These are phyloP conservation scores for Trichophaea hybrida DNA, from an alignment of 2,329 filamentous ascomycete species.

Conservation along the genomic window DNA sequence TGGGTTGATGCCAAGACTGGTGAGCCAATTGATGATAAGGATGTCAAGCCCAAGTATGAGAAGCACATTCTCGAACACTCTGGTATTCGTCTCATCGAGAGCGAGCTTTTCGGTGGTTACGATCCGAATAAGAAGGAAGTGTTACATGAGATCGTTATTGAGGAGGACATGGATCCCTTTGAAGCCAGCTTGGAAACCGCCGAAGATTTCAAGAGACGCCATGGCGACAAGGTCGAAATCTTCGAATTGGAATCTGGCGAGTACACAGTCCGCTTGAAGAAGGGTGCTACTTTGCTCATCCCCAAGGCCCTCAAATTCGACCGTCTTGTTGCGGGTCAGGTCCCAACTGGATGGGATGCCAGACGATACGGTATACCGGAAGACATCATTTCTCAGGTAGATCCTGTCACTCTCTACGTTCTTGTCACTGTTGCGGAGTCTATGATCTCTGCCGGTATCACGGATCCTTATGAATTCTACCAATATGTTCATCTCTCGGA, in stretches of 20 bases:
- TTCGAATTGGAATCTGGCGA: constrained; percentile 94
- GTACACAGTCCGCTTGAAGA: constrained; percentile 86
- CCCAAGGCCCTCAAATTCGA: constrained; percentile 96
- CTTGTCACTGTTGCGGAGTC: constrained; percentile 88
- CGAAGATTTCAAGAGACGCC: constrained; percentile 91
- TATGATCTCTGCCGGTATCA: constrained; percentile 83
- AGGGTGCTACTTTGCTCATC: constrained; percentile 86
- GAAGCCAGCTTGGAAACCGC: constrained; percentile 95
- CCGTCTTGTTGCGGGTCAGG: constrained; percentile 89
- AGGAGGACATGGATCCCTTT: constrained; percentile 93
- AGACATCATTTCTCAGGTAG: constrained; percentile 94
- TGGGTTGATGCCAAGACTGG: constrained; percentile 93
- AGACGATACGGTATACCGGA: constrained; percentile 93
- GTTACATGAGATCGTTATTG: constrained; percentile 91
- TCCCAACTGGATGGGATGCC: constrained; percentile 93
- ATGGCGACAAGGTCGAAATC: constrained; percentile 93
- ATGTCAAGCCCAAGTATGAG: constrained; percentile 94
- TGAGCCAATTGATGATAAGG: constrained; percentile 94
- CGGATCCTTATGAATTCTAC: constrained; percentile 98
- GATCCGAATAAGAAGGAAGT: constrained; percentile 98
- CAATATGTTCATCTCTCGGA: constrained; percentile 98
- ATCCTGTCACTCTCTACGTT: constrained; percentile 88
- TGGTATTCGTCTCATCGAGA: constrained; percentile 93
- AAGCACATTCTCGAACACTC: constrained; percentile 92
- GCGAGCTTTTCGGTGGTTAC: constrained; percentile 90